Evolutionary conservation across 495 filamentous ascomycete genomes (phyloP), one percentile per base, ranked within the genome.

Genomic region (Aspergillus biplanus): DNA sequence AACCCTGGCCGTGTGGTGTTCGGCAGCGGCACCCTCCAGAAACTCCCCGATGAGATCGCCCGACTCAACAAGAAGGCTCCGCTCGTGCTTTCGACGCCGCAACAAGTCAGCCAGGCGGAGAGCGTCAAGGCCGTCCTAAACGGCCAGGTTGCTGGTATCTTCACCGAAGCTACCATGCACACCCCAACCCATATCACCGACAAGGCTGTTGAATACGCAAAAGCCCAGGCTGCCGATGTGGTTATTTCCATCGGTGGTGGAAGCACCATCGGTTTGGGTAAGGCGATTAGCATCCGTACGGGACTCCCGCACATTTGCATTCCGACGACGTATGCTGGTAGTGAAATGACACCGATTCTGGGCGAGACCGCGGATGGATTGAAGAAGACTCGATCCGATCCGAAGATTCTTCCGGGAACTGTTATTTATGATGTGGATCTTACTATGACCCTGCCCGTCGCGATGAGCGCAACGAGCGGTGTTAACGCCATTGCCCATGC

Each of bases 401-500:
- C 84, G 0, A 86, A 84, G 70, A 90, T 90, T 63, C 70, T 89
- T 52, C 88, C 87, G 0, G 83, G 81, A 11, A 85, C 86, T 7
- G 87, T 89, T 12, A 87, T 90, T 34, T 90, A 90, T 71, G 87
- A 90, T 77, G 86, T 89, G 5, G 83, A 89, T 62, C 72, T 89
- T 53, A 89, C 87, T 0, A 84, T 89, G 83, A 86, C 85, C 2
- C 74, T 90, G n/a, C 86, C 87, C 0, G 71, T 75, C 1, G 73
- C 72, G 0, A 81, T 89, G 77, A 87, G 81, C 59, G 82, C 84
- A 35, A 89, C 85, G 2, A 88, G 86, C 58, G 87, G 87, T 61
- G 81, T 90, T 31, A 90, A 90, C 70, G 88, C 88, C 0, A 89
- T 90, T 76, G 87, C 88, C 15, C 88, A 90, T 73, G 82, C 84